Base-by-base conservation (phyloP, 768 basidiomycete species). In the Russula foetens region DNA sequence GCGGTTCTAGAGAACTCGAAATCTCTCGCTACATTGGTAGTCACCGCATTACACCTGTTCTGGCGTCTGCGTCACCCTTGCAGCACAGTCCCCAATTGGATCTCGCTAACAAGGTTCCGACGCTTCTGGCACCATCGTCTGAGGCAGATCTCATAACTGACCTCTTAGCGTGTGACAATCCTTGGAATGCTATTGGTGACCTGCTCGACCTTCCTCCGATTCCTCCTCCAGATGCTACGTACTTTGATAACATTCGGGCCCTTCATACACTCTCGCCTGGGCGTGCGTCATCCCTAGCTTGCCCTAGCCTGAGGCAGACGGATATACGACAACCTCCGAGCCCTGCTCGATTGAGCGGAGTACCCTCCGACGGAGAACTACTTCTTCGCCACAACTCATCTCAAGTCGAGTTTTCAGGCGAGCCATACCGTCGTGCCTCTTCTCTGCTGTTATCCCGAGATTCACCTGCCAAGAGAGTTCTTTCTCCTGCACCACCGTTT, bases 101-200 rank as follows among this genome's bases (percentile, higher is more conserved):
- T 33, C 7, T 15, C 44, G 19, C 21, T 26, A 43, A 50, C 44
- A 26, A 41, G 15, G 35, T 43, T 26, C 45, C 44, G 11, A 15
- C 11, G 3, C 38, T 39, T 49, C 46, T n/a, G n/a, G n/a, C 43
- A 12, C 23, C 60, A 7, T 26, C 23, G 29, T 56, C 50, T 17
- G 48, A 53, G 28, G 61, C 31, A n/a, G 51, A 65, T 50, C 33
- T 56, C 31, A 48, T 64, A 17, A 52, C 49, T 21, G 46, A 55
- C 7, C 43, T 66, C 28, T 53, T 66, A 15, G 23, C 19, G 31
- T 41, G n/a, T 15, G 21, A 39, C 15, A 46, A 66, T 26, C 62
- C 65, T 21, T 66, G 65, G 65, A 66, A 64, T 29, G 54, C 46
- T 21, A 66, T 66, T 17, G 65, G 65, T 3, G 46, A 60, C 24